Percentiles rank a stretch among this genome's conserved stretches.
phyloP scores from a whole-genome alignment of 495 filamentous ascomycete species.

The Niebla homalea region DNA sequence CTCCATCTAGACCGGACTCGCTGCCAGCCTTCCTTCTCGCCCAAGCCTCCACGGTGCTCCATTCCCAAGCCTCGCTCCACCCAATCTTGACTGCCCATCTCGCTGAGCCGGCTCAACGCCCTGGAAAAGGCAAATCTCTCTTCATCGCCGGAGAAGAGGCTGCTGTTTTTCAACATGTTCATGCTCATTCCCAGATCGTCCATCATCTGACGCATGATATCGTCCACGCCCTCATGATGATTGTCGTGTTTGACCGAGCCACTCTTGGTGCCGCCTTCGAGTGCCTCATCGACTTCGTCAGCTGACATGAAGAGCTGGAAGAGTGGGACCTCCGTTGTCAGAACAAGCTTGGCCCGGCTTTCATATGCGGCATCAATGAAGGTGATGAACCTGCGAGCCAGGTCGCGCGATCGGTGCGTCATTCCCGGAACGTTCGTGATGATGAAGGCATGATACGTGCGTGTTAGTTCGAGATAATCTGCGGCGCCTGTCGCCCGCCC shows the following conservation, averaged over 20 bases:
- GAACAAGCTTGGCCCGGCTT: conserved; percentile 74
- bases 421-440: conserved; percentile 86
- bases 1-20: conserved; percentile 53
- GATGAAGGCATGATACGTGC: conserved; percentile 83
- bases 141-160: conserved; percentile 87
- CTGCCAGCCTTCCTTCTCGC: conserved; percentile 50
- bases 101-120: conserved; percentile 66
- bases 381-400: conserved; percentile 87
- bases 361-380: conserved; percentile 96
- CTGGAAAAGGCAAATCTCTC: conserved; percentile 92
- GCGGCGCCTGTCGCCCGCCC: conserved; percentile 77
- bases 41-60: conserved; percentile 41
- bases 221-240: conserved; percentile 51
- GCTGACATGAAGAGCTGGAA: conserved; percentile 79
- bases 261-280: conserved; percentile 23
- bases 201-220: conserved; percentile 82
- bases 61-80: conserved; percentile 73
- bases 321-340: conserved; percentile 77
- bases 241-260: conserved; percentile 19
- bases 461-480: conserved; percentile 87
- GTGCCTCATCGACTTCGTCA: conserved; percentile 47
- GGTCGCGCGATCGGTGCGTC: conserved; percentile 72
- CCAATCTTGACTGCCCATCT: conserved; percentile 95
- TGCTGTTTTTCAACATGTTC: conserved; percentile 69
- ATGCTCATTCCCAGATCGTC: conserved; percentile 86